A percentile compares a stretch with the other conserved stretches of the same genome.
Conservation (phyloP, 2,329 filamentous ascomycete species). For the Ophiostoma pallidulum region DNA sequence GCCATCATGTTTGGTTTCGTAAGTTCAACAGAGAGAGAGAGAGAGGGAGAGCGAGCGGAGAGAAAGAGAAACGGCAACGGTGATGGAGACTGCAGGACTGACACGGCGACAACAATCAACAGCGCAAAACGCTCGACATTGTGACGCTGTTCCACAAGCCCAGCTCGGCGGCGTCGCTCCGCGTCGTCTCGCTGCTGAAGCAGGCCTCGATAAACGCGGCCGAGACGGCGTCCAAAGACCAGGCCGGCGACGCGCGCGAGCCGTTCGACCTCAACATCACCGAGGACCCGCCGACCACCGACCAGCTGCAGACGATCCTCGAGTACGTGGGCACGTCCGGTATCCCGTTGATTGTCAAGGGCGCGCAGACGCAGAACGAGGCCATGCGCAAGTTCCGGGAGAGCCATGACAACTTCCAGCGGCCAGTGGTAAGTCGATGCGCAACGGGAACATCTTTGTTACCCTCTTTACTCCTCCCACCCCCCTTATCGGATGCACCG, state of each 20-base stretch:
- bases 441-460: no score
- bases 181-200: slow-evolving; percentile 69
- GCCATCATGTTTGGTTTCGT: slow-evolving; percentile 15
- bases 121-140: slow-evolving; percentile 79
- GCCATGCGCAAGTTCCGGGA: slow-evolving; percentile 71
- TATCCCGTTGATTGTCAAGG: slow-evolving; percentile 56
- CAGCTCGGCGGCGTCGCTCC: slow-evolving; percentile 58
- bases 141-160: slow-evolving; percentile 95
- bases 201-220: slow-evolving; percentile 63
- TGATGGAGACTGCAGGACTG: not conserved
- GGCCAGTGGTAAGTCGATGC: slow-evolving; percentile 77
- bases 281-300: slow-evolving; percentile 49
- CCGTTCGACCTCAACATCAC: slow-evolving; percentile 66
- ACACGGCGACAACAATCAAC: no score
- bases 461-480: no score
- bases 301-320: slow-evolving; percentile 29
- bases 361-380: slow-evolving; percentile 64
- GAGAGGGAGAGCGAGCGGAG: not conserved
- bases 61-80: not conserved
- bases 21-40: slow-evolving; percentile 3
- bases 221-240: slow-evolving; percentile 61
- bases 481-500: no score
- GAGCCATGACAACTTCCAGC: slow-evolving; percentile 56
- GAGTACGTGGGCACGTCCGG: slow-evolving; percentile 50
- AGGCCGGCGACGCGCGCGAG: slow-evolving; percentile 57